phyloP scores from a whole-genome alignment of 306 rosid species.

The Calophaca sinica region DNA sequence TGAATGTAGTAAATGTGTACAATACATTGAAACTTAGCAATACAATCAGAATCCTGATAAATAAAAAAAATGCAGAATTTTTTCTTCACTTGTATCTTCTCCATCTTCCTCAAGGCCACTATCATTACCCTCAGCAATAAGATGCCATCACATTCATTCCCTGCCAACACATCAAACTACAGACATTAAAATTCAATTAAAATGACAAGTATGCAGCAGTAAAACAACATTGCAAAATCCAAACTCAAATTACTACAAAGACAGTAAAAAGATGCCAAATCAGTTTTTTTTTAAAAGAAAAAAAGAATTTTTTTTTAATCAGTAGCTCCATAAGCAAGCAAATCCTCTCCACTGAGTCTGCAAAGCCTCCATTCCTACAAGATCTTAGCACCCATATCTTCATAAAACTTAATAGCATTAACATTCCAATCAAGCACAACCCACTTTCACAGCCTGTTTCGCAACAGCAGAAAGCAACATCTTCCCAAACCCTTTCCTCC shows the following conservation, averaged over 20 bases:
- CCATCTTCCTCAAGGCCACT: too few relatives aligned
- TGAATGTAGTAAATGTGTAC: too few relatives aligned
- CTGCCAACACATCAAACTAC: too few relatives aligned
- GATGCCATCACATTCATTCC: too few relatives aligned
- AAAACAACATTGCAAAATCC: background rate
- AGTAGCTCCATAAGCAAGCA: slow-evolving; percentile 61
- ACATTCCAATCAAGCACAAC: slow-evolving; percentile 86
- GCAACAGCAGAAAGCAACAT: slow-evolving; percentile 77
- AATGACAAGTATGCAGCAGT: background rate
- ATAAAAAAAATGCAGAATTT: too few relatives aligned
- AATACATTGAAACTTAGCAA: too few relatives aligned
- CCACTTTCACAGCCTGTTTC: slow-evolving; percentile 88
- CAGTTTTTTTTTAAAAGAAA: too few relatives aligned
- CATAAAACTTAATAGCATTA: slow-evolving; percentile 77
- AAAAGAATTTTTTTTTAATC: slow-evolving; percentile 10
- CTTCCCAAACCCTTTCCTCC: slow-evolving; percentile 82
- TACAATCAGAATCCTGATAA: too few relatives aligned
- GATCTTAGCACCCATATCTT: slow-evolving; percentile 80
- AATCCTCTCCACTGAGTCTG: slow-evolving; percentile 76
- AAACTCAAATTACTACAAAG: slow-evolving; percentile 12
- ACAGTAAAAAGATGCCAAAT: background rate
- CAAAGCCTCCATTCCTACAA: slow-evolving; percentile 87
- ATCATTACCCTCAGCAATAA: too few relatives aligned
- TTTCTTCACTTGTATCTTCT: too few relatives aligned
- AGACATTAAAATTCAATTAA: background rate